Evolutionary conservation across 2,329 filamentous ascomycete species (phyloP), one percentile per base, ranked within the genome.

Genomic region (Penicillium sp.): DNA sequence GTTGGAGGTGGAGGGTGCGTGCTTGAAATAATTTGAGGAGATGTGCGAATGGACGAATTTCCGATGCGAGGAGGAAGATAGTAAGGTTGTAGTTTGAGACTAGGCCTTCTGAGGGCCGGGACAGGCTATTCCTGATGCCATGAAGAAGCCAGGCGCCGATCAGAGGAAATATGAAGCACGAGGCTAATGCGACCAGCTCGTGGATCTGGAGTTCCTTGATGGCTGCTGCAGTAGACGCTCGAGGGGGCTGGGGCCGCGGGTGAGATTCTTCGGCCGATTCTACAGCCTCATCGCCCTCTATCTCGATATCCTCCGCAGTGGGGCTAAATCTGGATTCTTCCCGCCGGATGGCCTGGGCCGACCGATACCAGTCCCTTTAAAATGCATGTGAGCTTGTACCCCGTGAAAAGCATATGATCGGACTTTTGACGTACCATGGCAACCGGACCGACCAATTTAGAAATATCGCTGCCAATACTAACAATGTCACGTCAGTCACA

Each of bases 51-150:
- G 93, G 93, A 3, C 90, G 87, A 27, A 97, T 80, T 75, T 98
- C 93, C 3, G 93, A 90, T 1, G 90, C 90, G 19, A 96, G 82
- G 3, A 96, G 80, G 73, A 97, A 98, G 52, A 98, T 90, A 13
- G 89, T 92, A 53, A 98, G 81, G 73, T 97, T 97, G 76, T 93
- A 96, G 73, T 96, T 90, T 5, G 91, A 96, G 7, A 98, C 88
- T 11, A 98, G 80, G 1, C 90, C 90, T 71, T 96, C 92, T 0
- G 91, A 92, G 0, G 90, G 90, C 2, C 90, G 83, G 24, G 90
- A 93, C 19, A 98, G 84, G 66, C 93, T 91, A 9, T 83, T 84
- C 50, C 93, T 86, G 57, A 97, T 90, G 21, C 85, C 79, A 70
- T 97, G 93, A 11, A 98, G 80, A 39, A 97, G 79, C 75, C 89